phyloP scores from a whole-genome alignment of 495 filamentous ascomycete genomes.

The Aspergillus steynii region DNA sequence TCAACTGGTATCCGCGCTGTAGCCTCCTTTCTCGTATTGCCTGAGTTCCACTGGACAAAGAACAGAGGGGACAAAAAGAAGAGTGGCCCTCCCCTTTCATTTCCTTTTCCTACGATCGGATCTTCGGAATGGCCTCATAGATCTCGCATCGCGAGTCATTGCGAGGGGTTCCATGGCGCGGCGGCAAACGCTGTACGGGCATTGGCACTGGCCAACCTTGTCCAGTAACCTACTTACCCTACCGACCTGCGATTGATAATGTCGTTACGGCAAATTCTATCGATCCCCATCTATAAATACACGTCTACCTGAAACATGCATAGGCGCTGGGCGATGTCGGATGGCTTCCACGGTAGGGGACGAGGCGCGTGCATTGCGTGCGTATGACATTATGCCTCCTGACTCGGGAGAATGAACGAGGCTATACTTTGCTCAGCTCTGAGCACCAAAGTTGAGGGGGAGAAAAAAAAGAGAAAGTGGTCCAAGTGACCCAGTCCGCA shows the following conservation, averaged over 20 bases:
- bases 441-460: not conserved
- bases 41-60: not conserved
- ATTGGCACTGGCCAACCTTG: no score
- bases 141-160: no score
- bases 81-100: not conserved
- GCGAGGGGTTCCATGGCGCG: no score
- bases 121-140: not conserved
- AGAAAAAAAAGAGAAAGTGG: no score
- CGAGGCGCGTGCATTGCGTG: not conserved
- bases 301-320: constrained; percentile 5
- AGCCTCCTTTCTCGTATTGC: not conserved
- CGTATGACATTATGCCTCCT: not conserved
- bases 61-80: not conserved
- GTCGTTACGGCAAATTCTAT: not conserved
- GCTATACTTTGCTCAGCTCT: not conserved
- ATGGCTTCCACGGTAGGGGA: not conserved
- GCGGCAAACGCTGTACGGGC: no score
- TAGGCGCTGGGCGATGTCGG: not conserved
- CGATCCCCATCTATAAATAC: constrained; percentile 7
- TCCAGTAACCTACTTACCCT: not conserved
- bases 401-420: not conserved
- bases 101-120: not conserved
- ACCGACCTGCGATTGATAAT: not conserved
- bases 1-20: not conserved
- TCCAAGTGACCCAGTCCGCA: not conserved